These are phyloP conservation scores for Angophora floribunda DNA, from an alignment of 345 rosid species.

Conservation along the genomic window DNA sequence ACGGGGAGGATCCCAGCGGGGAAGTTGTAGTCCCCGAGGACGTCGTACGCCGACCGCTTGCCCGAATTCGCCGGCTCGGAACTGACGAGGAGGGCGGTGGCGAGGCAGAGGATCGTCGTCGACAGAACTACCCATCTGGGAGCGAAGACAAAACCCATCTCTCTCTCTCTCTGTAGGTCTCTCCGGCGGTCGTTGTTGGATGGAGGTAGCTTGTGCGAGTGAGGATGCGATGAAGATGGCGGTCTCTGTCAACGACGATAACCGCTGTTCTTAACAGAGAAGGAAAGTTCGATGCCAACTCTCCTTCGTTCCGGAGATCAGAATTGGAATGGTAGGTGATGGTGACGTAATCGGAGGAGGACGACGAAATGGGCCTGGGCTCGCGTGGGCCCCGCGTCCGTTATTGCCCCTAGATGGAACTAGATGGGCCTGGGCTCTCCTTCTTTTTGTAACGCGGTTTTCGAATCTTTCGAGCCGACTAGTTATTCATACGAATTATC, in stretches of 20 bases:
- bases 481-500: not conserved
- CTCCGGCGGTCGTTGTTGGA: not conserved
- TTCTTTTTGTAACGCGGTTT: accelerated
- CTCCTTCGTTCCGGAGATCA: not conserved
- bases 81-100: not conserved
- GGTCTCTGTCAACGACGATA: not conserved
- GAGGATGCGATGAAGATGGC: not conserved
- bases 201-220: not conserved
- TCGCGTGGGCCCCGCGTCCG: not conserved
- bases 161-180: not conserved
- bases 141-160: not conserved
- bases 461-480: not conserved
- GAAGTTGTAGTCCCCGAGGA: conserved; percentile 27
- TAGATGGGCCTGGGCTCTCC: not conserved
- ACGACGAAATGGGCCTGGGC: not conserved
- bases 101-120: not conserved
- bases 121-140: not conserved
- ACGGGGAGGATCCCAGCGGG: conserved; percentile 52
- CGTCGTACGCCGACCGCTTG: conserved; percentile 38
- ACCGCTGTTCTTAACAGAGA: not conserved
- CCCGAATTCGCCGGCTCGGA: not conserved
- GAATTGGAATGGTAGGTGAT: conserved; percentile 6
- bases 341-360: not conserved
- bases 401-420: accelerated
- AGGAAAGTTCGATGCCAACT: not conserved